Conservation (phyloP, 768 basidiomycete genomes). For the Lentinula lateritia region DNA sequence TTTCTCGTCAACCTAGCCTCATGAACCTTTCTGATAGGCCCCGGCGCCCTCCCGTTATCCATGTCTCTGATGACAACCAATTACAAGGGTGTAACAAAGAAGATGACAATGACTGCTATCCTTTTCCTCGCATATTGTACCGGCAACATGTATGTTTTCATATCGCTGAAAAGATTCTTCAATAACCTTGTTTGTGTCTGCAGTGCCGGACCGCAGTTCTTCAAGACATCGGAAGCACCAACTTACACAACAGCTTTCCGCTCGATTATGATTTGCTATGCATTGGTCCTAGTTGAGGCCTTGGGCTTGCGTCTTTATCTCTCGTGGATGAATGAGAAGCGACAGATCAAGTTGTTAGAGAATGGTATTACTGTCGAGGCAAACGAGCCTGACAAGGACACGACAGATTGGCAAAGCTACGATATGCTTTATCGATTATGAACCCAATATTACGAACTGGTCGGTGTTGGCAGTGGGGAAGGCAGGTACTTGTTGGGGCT, state of each 20-base stretch:
- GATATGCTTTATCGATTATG: slow-evolving; percentile 2
- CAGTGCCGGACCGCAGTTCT: neutral
- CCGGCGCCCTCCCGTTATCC: neutral
- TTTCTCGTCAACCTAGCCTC: too few species aligned
- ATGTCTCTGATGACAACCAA: neutral
- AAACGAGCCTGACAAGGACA: neutral
- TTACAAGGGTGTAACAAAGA: slow-evolving; percentile 3
- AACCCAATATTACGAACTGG: neutral
- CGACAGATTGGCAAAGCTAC: neutral
- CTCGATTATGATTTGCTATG: neutral
- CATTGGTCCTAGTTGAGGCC: neutral
- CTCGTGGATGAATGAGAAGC: neutral
- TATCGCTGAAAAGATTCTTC: neutral
- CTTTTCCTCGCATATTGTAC: neutral
- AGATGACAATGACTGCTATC: neutral
- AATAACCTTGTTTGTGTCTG: neutral
- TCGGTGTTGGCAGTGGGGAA: neutral
- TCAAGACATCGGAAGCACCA: neutral
- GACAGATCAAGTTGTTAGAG: neutral
- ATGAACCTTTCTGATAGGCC: neutral
- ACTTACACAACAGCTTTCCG: neutral
- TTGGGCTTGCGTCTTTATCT: neutral
- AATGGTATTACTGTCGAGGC: neutral
- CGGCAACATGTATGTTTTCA: neutral
- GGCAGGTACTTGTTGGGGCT: slow-evolving; percentile 18